Conservation (phyloP, 83 land plant species). For the Picea abies region DNA sequence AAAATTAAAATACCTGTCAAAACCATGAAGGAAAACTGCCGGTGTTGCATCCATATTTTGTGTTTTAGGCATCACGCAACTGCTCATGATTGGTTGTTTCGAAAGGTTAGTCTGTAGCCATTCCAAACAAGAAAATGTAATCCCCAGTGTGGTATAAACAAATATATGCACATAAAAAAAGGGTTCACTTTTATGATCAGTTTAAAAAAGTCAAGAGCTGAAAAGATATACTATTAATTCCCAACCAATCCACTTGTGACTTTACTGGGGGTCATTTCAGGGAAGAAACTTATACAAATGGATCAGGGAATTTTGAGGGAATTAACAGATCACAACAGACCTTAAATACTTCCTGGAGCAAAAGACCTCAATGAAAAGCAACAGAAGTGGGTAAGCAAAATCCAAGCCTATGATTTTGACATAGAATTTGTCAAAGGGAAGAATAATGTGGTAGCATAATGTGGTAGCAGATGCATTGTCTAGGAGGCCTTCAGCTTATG, state of each 20-base stretch:
- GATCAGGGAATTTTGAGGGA: too few species aligned
- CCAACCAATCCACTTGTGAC: background rate
- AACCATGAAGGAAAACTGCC: slow-evolving; percentile 87
- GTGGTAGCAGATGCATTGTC: too few species aligned
- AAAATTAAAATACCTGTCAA: slow-evolving; percentile 61
- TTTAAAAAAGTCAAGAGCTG: background rate
- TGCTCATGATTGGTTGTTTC: slow-evolving; percentile 70
- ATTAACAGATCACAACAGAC: too few species aligned
- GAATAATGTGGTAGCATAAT: too few species aligned
- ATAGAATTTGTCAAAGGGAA: too few species aligned
- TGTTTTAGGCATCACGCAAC: slow-evolving; percentile 72
- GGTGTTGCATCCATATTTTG: slow-evolving; percentile 38
- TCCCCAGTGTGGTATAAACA: background rate
- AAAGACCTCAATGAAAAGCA: too few species aligned
- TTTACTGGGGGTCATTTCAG: background rate
- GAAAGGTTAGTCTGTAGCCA: slow-evolving; percentile 54
- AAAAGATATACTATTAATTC: background rate
- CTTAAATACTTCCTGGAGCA: too few species aligned
- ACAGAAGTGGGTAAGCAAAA: too few species aligned
- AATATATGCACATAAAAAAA: background rate
- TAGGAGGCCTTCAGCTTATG: too few species aligned
- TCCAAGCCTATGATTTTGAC: too few species aligned
- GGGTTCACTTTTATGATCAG: background rate
- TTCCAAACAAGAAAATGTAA: background rate
- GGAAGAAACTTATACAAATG: background rate